phyloP scores from a whole-genome alignment of 345 rosid genomes.

The Rhodomyrtus tomentosa region DNA sequence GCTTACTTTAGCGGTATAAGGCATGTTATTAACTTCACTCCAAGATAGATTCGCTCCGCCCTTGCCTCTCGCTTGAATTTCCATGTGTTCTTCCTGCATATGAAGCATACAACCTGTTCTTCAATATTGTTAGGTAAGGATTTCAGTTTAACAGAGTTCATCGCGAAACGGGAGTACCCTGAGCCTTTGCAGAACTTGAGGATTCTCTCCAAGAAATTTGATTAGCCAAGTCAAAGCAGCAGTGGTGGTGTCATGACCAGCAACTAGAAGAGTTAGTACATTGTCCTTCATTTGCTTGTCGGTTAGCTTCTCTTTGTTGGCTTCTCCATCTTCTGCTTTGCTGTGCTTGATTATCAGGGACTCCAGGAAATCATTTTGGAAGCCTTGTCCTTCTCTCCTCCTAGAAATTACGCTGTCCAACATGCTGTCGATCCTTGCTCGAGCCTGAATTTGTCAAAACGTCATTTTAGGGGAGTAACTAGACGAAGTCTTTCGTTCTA shows the following conservation, averaged over 20 bases:
- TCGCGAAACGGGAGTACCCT: slow-evolving; percentile 15
- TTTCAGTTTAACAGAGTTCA: neutral
- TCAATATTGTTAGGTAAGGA: neutral
- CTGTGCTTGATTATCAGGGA: slow-evolving; percentile 47
- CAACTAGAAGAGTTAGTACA: slow-evolving; percentile 45
- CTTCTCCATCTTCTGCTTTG: slow-evolving; percentile 13
- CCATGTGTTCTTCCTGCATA: slow-evolving; percentile 41
- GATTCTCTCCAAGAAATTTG: slow-evolving; percentile 49
- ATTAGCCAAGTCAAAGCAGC: slow-evolving; percentile 57
- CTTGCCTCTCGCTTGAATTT: slow-evolving; percentile 25
- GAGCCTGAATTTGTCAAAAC: slow-evolving; percentile 25
- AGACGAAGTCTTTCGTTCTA: neutral
- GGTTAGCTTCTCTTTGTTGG: slow-evolving; percentile 31
- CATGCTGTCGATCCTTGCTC: slow-evolving; percentile 55
- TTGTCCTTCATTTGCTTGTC: slow-evolving; percentile 54
- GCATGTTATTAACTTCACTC: slow-evolving; percentile 52
- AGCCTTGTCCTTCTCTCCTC: slow-evolving; percentile 35
- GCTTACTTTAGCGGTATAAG: slow-evolving; percentile 44
- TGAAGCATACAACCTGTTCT: neutral
- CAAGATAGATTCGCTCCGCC: slow-evolving; percentile 28
- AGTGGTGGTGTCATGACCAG: slow-evolving; percentile 66
- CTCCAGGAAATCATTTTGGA: slow-evolving; percentile 47
- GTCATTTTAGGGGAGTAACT: neutral
- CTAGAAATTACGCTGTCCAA: slow-evolving; percentile 25
- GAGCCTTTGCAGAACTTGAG: slow-evolving; percentile 32